Conservation (phyloP, 352 stramenopile genomes). For the Pythium brachiatum region DNA sequence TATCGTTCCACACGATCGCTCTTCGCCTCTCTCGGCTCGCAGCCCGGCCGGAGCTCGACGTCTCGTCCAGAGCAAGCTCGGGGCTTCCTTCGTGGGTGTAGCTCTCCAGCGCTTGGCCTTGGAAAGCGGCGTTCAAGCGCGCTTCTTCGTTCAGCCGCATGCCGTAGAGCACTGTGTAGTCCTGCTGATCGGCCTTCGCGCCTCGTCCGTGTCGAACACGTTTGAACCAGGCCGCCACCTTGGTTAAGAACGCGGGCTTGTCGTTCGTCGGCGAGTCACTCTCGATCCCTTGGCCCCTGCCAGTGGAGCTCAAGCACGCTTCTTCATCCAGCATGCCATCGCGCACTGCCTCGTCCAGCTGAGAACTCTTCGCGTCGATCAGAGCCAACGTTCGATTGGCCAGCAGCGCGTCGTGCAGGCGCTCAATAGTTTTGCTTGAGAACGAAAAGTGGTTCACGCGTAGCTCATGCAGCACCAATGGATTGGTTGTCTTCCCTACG, state of each 20-base stretch:
- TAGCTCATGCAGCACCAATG: not conserved
- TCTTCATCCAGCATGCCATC: no score
- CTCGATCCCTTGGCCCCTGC: no score
- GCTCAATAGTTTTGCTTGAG: not conserved
- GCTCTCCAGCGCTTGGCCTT: not conserved
- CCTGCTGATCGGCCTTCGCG: no score
- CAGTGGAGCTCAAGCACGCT: no score
- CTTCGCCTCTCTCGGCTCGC: not conserved
- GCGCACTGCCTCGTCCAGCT: no score
- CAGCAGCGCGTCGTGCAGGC: not conserved
- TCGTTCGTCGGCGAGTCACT: no score
- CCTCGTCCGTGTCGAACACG: no score
- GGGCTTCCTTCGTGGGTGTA: not conserved
- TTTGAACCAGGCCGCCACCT: no score
- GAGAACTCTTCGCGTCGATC: not conserved
- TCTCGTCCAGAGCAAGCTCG: not conserved
- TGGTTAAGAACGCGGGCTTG: no score
- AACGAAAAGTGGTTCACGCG: not conserved
- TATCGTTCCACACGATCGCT: not conserved
- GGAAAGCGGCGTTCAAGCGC: not conserved
- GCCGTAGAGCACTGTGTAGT: no score
- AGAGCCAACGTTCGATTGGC: not conserved
- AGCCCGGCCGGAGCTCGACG: not conserved
- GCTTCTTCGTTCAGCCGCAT: not conserved
- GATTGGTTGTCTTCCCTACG: not conserved